These are phyloP conservation scores for Solanum hybrid DNA, from an alignment of 305 asterid species.

Conservation along the genomic window DNA sequence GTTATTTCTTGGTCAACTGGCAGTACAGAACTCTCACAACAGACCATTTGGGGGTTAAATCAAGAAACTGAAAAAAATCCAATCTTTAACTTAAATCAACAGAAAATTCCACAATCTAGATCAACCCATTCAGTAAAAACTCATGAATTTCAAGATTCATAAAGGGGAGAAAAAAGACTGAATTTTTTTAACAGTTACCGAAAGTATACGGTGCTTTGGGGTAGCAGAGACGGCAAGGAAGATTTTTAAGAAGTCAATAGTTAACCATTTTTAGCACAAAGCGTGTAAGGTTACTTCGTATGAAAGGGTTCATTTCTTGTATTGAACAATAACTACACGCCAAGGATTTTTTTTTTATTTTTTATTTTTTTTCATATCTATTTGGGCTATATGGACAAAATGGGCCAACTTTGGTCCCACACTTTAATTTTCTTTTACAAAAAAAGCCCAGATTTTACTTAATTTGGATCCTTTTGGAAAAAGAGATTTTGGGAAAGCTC, in stretches of 20 bases:
- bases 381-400: neutral
- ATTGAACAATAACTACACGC: neutral
- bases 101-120: constrained; percentile 2
- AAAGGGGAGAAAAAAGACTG: constrained; percentile 5
- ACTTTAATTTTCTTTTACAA: neutral
- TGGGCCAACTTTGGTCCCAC: neutral
- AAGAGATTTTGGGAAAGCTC: neutral
- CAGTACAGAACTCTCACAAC: constrained; percentile 40
- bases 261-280: constrained; percentile 2
- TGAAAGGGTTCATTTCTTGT: constrained; percentile 1
- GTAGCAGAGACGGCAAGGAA: constrained; percentile 25
- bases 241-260: constrained; percentile 17
- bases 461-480: neutral
- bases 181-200: constrained; percentile 17
- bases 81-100: constrained; percentile 23
- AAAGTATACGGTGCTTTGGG: constrained; percentile 12
- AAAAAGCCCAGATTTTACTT: neutral
- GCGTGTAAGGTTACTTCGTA: neutral
- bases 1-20: constrained; percentile 47
- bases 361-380: neutral
- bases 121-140: constrained; percentile 20
- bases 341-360: neutral
- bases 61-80: constrained; percentile 20
- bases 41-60: constrained; percentile 63
- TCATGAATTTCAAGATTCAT: constrained; percentile 10